A percentile compares a stretch with the other conserved stretches of the same genome.
phyloP scores from a whole-genome alignment of 176 grass and related monocot genomes.

The Areca catechu region DNA sequence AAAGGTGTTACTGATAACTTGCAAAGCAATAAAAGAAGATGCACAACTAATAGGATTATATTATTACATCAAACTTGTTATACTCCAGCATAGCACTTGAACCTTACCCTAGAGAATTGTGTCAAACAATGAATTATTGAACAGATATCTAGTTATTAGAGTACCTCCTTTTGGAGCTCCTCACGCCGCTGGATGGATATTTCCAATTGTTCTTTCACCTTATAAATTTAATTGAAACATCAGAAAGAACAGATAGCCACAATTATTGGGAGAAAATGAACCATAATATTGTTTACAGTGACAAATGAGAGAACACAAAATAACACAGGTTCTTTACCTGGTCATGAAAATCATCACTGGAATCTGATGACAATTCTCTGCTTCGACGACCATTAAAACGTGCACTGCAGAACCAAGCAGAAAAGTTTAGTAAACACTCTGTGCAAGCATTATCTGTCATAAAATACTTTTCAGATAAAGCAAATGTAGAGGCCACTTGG shows the following conservation, averaged over 20 bases:
- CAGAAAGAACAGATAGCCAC: too few species aligned
- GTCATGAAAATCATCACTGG: slow-evolving; percentile 12
- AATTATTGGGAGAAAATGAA: not conserved
- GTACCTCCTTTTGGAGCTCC: slow-evolving; percentile 65
- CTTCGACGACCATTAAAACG: slow-evolving; percentile 1
- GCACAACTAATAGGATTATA: too few species aligned
- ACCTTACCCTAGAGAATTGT: too few species aligned
- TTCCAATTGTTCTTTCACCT: slow-evolving; percentile 57
- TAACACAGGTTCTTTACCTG: not conserved
- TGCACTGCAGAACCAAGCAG: not conserved
- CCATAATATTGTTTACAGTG: not conserved
- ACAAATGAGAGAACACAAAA: not conserved
- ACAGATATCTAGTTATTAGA: slow-evolving; percentile 4
- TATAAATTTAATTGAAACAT: too few species aligned
- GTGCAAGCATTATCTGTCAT: too few species aligned
- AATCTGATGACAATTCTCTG: slow-evolving; percentile 11
- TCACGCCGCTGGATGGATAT: slow-evolving; percentile 47
- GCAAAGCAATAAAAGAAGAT: too few species aligned
- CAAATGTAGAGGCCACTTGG: too few species aligned
- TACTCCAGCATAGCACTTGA: too few species aligned
- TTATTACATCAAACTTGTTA: too few species aligned
- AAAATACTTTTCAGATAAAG: too few species aligned
- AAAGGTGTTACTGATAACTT: too few species aligned
- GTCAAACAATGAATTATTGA: too few species aligned
- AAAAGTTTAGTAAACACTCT: not conserved